A percentile compares a stretch with the other conserved stretches of the same genome.
Evolutionary conservation across 176 grass and related monocot species (phyloP).

Genomic region (Triticum timopheevii): DNA sequence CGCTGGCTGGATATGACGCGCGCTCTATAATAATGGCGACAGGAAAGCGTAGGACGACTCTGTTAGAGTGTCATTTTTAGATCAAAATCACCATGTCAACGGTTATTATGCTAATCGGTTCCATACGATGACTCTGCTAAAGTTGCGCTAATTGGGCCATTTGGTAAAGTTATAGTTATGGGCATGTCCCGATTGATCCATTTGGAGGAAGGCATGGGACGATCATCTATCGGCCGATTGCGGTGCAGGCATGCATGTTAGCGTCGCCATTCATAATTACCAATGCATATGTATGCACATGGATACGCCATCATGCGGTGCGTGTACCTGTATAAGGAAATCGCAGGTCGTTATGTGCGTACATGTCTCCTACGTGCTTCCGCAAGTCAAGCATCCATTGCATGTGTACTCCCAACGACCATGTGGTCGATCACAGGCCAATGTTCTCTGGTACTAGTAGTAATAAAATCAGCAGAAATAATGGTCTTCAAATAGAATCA

Average conservation of each 20-base stretch:
- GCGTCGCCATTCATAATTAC: background rate
- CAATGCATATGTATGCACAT: background rate
- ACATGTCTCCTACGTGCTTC: background rate
- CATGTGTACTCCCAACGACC: slow-evolving; percentile 13
- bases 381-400: background rate
- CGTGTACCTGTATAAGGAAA: slow-evolving; percentile 11
- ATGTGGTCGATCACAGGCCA: background rate
- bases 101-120: too few species aligned
- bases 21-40: too few species aligned
- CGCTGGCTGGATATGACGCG: too few species aligned
- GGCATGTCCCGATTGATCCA: background rate
- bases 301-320: background rate
- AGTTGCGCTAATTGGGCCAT: too few species aligned
- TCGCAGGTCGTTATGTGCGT: background rate
- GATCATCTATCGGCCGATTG: background rate
- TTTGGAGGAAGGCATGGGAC: background rate
- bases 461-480: background rate
- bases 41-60: too few species aligned
- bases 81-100: too few species aligned
- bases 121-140: too few species aligned
- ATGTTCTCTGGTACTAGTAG: background rate
- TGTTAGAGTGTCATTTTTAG: too few species aligned
- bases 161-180: too few species aligned
- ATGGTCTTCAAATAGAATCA: too few species aligned
- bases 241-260: background rate